Evolutionary conservation across 129 eudicot species (phyloP).

Genomic region (Helichrysum umbraculigerum): DNA sequence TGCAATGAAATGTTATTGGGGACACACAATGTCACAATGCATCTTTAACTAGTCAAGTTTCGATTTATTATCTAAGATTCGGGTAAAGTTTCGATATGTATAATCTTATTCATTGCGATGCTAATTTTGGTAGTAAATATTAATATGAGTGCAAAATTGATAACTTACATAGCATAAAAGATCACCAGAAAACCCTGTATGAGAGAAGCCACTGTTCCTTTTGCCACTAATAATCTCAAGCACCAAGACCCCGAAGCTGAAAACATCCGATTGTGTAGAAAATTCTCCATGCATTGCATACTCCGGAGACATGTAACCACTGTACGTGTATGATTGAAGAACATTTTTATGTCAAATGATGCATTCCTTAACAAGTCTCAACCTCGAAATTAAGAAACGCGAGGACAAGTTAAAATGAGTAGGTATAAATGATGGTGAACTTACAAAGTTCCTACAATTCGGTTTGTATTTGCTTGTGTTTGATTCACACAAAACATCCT

Average conservation of each 20-base stretch:
- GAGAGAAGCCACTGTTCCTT: conserved; percentile 13
- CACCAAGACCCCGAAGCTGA: conserved; percentile 14
- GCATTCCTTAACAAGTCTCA: neutral
- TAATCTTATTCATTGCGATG: neutral
- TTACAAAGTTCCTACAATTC: conserved; percentile 20
- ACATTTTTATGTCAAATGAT: neutral
- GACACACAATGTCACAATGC: too few relatives aligned
- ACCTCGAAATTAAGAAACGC: neutral
- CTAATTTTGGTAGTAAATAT: neutral
- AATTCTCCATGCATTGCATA: conserved; percentile 14
- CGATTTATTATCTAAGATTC: too few relatives aligned
- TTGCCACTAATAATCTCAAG: conserved; percentile 24
- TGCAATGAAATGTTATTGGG: too few relatives aligned
- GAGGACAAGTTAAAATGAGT: too few relatives aligned
- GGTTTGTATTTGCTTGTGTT: conserved; percentile 18
- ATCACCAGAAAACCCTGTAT: conserved; percentile 10
- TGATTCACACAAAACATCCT: conserved; percentile 14
- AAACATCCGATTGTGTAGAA: conserved; percentile 17
- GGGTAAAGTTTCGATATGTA: too few relatives aligned
- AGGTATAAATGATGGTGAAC: neutral
- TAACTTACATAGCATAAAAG: conserved; percentile 19
- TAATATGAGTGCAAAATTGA: neutral
- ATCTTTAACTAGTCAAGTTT: too few relatives aligned
- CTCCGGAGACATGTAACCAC: neutral
- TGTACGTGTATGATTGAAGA: neutral